Evolutionary conservation across 306 rosid genomes (phyloP), one percentile per base, ranked within the genome.

Genomic region (Begonia loranthoides): DNA sequence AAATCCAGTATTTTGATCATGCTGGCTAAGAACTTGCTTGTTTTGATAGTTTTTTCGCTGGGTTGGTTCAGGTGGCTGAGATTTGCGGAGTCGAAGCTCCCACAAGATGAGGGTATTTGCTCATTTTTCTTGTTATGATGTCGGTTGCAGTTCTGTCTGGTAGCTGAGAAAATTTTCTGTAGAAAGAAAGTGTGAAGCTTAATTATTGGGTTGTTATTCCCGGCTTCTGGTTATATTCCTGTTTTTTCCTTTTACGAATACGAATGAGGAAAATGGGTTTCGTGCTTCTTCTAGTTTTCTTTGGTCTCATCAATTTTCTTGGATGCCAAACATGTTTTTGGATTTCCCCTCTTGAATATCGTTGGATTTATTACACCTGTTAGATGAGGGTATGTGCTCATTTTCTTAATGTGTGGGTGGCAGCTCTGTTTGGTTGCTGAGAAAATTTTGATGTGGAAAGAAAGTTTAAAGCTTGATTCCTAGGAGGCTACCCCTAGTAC

Each of bases 21-120:
- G 87, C 50, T 49, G 65, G 54, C 45, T 43, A 39, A 41, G 58
- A 65, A 58, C 50, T 54, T 67, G 58, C 57, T 61, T 45, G 56
- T 57, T 21, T 50, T 66, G 51, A 28, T 74, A 36, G 24, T 76
- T 39, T 9, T 74, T 54, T 63, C 66, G 21, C 17, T 63, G 39
- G 69, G 59, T 61, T 64, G 72, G 66, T 73, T 78, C 65, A 36
- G 44, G 15, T 63, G 67, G 60, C 77, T 61, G 53, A 54, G 72
- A 59, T 52, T 74, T 70, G 72, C 75, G 11, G 71, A 70, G 38
- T 60, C 87, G 15, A 68, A 45, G 55, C 36, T 85, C 38, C 73
- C 87, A 38, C 80, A 74, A 45, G 68, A 79, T 41, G 95, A 85
- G 73, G 84, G 92, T 77, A 63, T 10, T 46, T 49, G 13, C 21